These are phyloP conservation scores for Fusarium setosum DNA, from an alignment of 2,329 filamentous ascomycete species.

Conservation along the genomic window DNA sequence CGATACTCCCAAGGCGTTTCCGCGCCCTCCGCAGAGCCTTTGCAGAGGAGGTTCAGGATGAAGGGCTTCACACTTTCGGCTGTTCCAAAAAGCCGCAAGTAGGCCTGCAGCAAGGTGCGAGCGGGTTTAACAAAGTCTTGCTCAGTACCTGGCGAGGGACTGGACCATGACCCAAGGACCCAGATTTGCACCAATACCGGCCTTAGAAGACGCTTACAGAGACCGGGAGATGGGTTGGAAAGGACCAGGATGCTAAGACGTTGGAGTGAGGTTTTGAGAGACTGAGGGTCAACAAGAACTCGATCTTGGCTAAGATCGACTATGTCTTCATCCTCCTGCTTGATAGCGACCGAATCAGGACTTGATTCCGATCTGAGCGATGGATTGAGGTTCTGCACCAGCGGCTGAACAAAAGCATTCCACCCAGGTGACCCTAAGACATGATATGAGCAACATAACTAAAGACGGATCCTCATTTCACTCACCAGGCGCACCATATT, in stretches of 20 bases:
- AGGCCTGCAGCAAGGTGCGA: constrained; percentile 63
- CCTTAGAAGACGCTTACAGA: constrained; percentile 70
- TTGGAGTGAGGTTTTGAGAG: constrained; percentile 63
- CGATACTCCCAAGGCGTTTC: constrained; percentile 65
- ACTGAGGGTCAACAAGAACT: constrained; percentile 58
- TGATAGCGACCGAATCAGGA: constrained; percentile 17
- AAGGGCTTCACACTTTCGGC: constrained; percentile 61
- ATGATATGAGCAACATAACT: background rate
- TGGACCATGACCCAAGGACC: constrained; percentile 67
- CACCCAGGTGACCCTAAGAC: constrained; percentile 66
- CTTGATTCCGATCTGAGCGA: constrained; percentile 37
- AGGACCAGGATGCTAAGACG: constrained; percentile 67
- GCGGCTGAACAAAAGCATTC: constrained; percentile 69
- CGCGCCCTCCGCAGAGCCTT: constrained; percentile 54
- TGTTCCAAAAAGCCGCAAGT: constrained; percentile 67
- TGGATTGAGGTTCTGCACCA: constrained; percentile 64
- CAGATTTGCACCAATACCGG: constrained; percentile 72
- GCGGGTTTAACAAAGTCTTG: constrained; percentile 59
- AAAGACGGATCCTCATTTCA: background rate
- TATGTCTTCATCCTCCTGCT: constrained; percentile 51
- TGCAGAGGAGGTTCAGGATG: constrained; percentile 65
- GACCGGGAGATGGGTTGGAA: constrained; percentile 74
- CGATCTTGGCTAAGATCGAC: constrained; percentile 57
- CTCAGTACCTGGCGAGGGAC: constrained; percentile 46
- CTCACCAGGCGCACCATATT: constrained; percentile 71